Conservation (phyloP, 768 basidiomycete species). For the Cytidiella melzeri region DNA sequence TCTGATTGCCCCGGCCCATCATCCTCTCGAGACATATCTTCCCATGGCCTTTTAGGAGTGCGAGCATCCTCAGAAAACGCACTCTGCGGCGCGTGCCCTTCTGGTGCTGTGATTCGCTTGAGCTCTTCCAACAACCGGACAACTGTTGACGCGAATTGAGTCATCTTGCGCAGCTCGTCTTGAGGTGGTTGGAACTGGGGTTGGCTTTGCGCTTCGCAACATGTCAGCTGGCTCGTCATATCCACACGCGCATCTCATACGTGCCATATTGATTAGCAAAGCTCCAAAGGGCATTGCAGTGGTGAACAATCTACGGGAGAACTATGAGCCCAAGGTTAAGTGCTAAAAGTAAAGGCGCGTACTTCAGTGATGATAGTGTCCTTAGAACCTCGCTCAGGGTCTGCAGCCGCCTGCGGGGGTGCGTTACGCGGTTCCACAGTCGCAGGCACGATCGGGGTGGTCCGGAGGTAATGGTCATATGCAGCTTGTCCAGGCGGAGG, state of each 20-base stretch:
- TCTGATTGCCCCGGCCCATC: slow-evolving; percentile 16
- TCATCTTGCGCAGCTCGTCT: slow-evolving; percentile 65
- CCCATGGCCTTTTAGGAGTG: slow-evolving; percentile 76
- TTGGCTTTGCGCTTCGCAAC: not conserved
- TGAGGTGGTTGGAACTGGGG: slow-evolving; percentile 42
- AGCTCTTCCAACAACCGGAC: slow-evolving; percentile 63
- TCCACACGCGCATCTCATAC: too few species aligned
- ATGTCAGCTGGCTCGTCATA: too few species aligned
- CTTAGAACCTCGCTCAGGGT: slow-evolving; percentile 29
- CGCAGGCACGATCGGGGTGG: slow-evolving; percentile 36
- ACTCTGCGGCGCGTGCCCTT: slow-evolving; percentile 15
- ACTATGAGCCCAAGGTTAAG: not conserved
- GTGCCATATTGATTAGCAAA: slow-evolving; percentile 68
- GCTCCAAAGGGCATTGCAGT: slow-evolving; percentile 52
- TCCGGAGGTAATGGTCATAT: slow-evolving; percentile 28
- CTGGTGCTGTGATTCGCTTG: slow-evolving; percentile 34
- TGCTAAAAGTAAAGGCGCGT: slow-evolving; percentile 8
- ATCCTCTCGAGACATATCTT: slow-evolving; percentile 54
- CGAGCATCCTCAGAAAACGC: slow-evolving; percentile 42
- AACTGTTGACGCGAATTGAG: slow-evolving; percentile 56
- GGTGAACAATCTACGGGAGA: slow-evolving; percentile 46
- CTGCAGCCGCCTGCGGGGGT: slow-evolving; percentile 31
- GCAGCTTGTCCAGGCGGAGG: slow-evolving; percentile 12
- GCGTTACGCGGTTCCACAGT: slow-evolving; percentile 33
- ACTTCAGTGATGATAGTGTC: slow-evolving; percentile 36